These are phyloP conservation scores for Pisolithus albus DNA, from an alignment of 768 basidiomycete genomes.

Conservation along the genomic window DNA sequence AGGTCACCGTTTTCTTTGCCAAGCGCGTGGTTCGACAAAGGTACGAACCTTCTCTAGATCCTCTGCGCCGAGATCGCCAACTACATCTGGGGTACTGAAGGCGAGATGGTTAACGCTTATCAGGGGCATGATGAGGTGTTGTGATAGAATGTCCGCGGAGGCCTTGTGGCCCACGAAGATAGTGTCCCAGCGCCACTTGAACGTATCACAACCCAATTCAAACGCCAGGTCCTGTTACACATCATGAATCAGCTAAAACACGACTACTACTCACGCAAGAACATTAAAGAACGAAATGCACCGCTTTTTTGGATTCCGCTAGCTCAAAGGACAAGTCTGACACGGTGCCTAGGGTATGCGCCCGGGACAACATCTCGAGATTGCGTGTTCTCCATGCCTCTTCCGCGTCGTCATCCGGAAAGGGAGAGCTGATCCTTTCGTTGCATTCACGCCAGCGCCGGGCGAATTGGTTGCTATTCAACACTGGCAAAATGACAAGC, in stretches of 20 bases:
- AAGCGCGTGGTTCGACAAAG: not conserved
- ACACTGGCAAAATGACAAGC: conserved; percentile 29
- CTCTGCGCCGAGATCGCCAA: conserved; percentile 46
- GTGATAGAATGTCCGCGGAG: conserved; percentile 70
- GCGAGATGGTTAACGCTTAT: conserved; percentile 65
- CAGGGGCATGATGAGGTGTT: conserved; percentile 70
- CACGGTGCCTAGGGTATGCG: conserved; percentile 59
- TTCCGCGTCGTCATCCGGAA: conserved; percentile 38
- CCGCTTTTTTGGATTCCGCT: conserved; percentile 54
- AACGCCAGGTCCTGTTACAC: conserved; percentile 57
- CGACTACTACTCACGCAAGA: not conserved
- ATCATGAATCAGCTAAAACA: conserved; percentile 10
- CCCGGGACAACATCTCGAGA: conserved; percentile 48
- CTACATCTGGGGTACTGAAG: conserved; percentile 52
- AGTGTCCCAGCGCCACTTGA: conserved; percentile 80
- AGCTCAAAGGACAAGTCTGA: conserved; percentile 51
- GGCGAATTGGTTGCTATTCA: conserved; percentile 52
- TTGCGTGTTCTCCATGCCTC: conserved; percentile 53
- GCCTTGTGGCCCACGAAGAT: conserved; percentile 53
- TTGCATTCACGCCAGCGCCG: conserved; percentile 69
- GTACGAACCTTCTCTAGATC: conserved; percentile 60
- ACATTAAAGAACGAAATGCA: conserved; percentile 20
- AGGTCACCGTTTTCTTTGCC: not conserved
- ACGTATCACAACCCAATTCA: conserved; percentile 48
- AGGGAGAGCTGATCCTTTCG: conserved; percentile 22